phyloP scores from a whole-genome alignment of 768 basidiomycete species.

The Mycena venus region DNA sequence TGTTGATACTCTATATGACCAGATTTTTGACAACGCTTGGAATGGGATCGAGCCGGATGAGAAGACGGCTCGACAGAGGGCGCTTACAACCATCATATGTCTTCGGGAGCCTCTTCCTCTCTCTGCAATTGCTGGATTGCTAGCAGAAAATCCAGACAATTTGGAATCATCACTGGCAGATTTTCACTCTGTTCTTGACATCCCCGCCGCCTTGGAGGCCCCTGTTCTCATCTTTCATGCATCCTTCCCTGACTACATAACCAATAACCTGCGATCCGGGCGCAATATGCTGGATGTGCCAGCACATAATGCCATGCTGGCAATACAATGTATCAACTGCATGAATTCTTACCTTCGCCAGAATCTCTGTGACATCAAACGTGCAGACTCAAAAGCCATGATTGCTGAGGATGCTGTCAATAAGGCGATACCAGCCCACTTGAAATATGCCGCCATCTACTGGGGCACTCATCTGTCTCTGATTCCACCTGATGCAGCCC shows the following conservation, averaged over 20 bases:
- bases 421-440: background rate
- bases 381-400: background rate
- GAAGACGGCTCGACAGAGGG: background rate
- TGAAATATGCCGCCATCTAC: background rate
- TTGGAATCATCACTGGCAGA: background rate
- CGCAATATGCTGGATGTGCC: background rate
- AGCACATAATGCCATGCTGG: background rate
- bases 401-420: background rate
- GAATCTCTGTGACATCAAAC: background rate
- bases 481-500: no score
- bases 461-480: background rate
- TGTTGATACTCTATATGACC: background rate
- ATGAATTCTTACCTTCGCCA: background rate
- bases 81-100: background rate
- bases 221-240: constrained; percentile 3
- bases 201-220: background rate
- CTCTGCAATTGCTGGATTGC: background rate
- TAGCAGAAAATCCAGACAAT: background rate
- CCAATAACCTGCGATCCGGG: background rate
- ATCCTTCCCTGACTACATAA: constrained; percentile 5
- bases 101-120: background rate
- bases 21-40: background rate
- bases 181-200: constrained; percentile 1
- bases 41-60: background rate
- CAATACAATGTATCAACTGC: background rate